Evolutionary conservation across 345 rosid species (phyloP), one percentile per base, ranked within the genome.

Genomic region (Euclidium syriacum): DNA sequence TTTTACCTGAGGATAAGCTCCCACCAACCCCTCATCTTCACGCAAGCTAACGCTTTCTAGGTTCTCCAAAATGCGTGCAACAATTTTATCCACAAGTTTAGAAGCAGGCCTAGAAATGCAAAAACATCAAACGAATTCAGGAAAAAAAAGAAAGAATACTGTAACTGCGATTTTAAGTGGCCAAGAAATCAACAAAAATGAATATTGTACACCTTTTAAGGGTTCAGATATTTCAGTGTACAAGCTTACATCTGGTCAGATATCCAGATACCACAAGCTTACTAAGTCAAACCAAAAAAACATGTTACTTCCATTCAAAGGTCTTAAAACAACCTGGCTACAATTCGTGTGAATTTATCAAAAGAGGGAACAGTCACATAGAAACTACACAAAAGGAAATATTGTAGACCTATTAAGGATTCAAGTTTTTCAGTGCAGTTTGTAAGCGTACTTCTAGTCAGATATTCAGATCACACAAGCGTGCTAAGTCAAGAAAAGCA

Each of bases 61-160:
- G 2, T 24, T 68, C 26, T 56, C n/a, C 62, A 43, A 18, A 7
- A 73, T 16, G 6, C 29, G 20, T 4, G 14, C 23, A 2, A 62
- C 68, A 46, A 68, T 58, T 22, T 12, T 36, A 6, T 69, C 67
- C 18, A 50, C 48, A 23, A 71, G 57, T 7, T 5, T 35, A 2
- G 69, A 35, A 27, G 47, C 75, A 11, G 41, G 33, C 58, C 77
- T 75, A 16, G 19, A 6, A 52, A 16, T 36, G 19, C 11, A 11
- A 26, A n/a, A n/a, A n/a, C n/a, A n/a, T n/a, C n/a, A n/a, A 51
- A 51, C 2, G 12, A 47, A 10, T 10, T 46, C 38, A 32, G 18
- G 12, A 52, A 52, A 39, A 15, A 52, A 27, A 8, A 27, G 6
- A 8, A 27, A 2, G 24, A 41, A 8, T 7, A 17, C 22, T 41